Base-by-base conservation (phyloP, 1,284 basidiomycete species). In the Golubevia sp. region DNA sequence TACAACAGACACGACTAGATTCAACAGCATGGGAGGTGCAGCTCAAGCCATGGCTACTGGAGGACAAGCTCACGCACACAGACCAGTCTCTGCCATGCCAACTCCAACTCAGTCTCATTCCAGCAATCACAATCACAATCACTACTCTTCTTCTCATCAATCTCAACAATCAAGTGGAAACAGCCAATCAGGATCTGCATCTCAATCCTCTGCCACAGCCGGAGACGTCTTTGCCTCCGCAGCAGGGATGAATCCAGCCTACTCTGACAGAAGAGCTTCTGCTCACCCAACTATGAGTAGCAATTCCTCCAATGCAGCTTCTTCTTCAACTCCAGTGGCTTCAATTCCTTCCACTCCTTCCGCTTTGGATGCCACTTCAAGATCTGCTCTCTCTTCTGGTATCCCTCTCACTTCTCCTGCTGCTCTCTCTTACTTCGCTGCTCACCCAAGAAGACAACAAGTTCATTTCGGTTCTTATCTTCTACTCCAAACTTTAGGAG, bases 401-500 rank as follows among this genome's bases (percentile, higher is more conserved):
- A 67, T 80, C 55, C 80, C 77, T 51, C 66, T 78, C 61, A 74
- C 80, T 27, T 83, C 80, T n/a, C 79, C 76, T 3, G 75, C 80
- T 24, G 80, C 80, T 30, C 65, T 82, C 54, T 62, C 66, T 27
- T 83, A 82, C 73, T 83, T 82, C 73, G 77, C 80, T 15, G 80
- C 80, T 48, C 77, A 83, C 49, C 80, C 80, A 3, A 65, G 79
- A 34, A 66, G 80, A 11, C 80, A 81, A 68, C 80, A 83, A 64
- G 80, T 83, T 34, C 76, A 81, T 67, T 83, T 83, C 75, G 80
- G 80, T 63, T 73, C 77, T 63, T 83, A 83, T 55, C 76, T 83
- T 55, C 63, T 83, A 26, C 73, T 83, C 21, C 80, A 83, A 62
- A 83, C 80, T 20, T 66, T 83, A 21, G 82, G 97, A 53, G 96